Evolutionary conservation across 1,284 basidiomycete species (phyloP), one percentile per base, ranked within the genome.

Genomic region (Pseudomicrostroma phylloplanum): DNA sequence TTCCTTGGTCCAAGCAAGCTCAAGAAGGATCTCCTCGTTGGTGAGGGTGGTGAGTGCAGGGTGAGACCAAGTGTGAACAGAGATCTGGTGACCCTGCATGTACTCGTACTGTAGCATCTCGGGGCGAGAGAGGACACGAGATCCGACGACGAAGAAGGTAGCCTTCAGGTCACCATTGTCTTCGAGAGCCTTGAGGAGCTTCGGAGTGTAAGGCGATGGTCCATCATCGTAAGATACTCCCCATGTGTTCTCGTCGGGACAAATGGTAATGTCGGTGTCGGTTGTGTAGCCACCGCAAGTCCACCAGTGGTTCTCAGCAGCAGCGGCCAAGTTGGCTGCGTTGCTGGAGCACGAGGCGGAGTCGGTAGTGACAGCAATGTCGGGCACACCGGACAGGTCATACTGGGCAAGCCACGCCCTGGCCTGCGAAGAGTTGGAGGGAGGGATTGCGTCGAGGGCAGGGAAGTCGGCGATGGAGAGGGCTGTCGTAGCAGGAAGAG

Each of bases 61-160:
- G 70, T 84, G 83, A 6, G 64, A 84, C 84, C 88, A 84, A 56
- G 83, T 84, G 78, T 73, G 67, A 62, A 72, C 67, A 65, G 67
- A 65, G 25, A 64, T 66, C 67, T 71, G 69, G 67, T 70, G 67
- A 54, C 72, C 91, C 88, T 59, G 82, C 86, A 91, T 88, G 82
- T 92, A 91, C 79, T 93, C 90, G 67, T 88, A 86, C 57, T 89
- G 81, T 21, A 96, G 84, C 70, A 92, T 85, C 17, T 83, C 77
- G 6, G 92, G 89, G 62, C 86, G 84, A 64, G 90, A 88, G 67
- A 94, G 85, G 67, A 89, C 88, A 69, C 92, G 89, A 39, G 91
- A 93, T 59, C 92, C 92, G 21, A 96, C 88, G 55, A 91, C 86
- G 82, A 94, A 96, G 84, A 96, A 96, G 2, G 92, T 96, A 6